Percentiles rank a stretch among this genome's conserved stretches.
Evolutionary conservation across 164 flowering plant species (phyloP).

Genomic region (Tinospora cordifolia): DNA sequence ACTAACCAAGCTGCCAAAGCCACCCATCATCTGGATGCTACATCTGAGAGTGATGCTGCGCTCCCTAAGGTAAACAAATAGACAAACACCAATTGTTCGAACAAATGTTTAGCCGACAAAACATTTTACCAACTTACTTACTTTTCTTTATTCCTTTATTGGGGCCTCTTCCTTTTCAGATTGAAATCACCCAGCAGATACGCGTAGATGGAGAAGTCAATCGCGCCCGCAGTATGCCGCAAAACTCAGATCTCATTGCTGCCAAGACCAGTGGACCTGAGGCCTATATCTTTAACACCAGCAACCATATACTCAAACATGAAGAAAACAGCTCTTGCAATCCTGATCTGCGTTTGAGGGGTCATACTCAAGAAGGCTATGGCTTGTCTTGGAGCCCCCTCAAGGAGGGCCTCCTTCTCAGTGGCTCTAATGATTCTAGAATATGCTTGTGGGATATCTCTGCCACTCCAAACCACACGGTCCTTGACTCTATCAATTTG

Average conservation of each 20-base stretch:
- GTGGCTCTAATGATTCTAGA: conserved; percentile 78
- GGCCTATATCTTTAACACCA: conserved; percentile 59
- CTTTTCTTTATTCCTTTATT: neutral
- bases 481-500: conserved; percentile 46
- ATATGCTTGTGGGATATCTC: conserved; percentile 86
- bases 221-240: conserved; percentile 77
- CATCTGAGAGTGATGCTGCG: neutral
- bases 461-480: conserved; percentile 39
- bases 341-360: conserved; percentile 73
- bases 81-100: conserved; percentile 26
- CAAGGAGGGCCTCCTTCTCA: conserved; percentile 69
- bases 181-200: conserved; percentile 57
- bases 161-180: conserved; percentile 26
- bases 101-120: conserved; percentile 9
- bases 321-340: conserved; percentile 33
- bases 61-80: neutral
- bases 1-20: too few species aligned
- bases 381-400: conserved; percentile 87
- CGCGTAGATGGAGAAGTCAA: conserved; percentile 86
- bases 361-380: conserved; percentile 86
- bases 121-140: neutral
- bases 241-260: conserved; percentile 59
- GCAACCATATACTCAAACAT: conserved; percentile 34
- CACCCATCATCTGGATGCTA: too few species aligned
- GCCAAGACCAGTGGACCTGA: conserved; percentile 70